Conservation (phyloP, 2,329 filamentous ascomycete genomes). For the Aspergillus sp. region DNA sequence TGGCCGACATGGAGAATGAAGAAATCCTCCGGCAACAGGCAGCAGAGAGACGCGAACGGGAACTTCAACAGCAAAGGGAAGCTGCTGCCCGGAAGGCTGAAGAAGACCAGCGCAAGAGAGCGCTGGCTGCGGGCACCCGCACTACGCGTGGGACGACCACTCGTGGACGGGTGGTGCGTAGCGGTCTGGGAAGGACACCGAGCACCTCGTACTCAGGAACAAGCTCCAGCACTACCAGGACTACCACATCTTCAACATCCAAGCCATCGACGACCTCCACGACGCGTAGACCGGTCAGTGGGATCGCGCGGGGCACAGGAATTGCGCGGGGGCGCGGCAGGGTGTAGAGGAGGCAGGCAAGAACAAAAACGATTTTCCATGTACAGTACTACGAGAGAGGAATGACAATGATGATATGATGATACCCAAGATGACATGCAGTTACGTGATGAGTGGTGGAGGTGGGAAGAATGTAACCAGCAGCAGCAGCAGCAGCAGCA, state of each 20-base stretch:
- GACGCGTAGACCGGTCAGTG: slow-evolving; percentile 41
- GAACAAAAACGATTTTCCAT: slow-evolving; percentile 4
- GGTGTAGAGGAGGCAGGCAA: slow-evolving; percentile 21
- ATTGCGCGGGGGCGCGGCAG: slow-evolving; percentile 38
- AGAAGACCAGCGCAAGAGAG: slow-evolving; percentile 47
- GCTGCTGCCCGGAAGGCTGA: slow-evolving; percentile 60
- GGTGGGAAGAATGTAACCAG: neutral
- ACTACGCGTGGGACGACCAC: slow-evolving; percentile 37
- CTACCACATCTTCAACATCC: slow-evolving; percentile 30
- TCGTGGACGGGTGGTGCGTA: slow-evolving; percentile 37
- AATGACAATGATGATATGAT: slow-evolving; percentile 9
- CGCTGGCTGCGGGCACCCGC: slow-evolving; percentile 34
- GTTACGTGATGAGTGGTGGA: neutral
- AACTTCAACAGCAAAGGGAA: slow-evolving; percentile 76
- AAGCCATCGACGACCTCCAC: slow-evolving; percentile 33
- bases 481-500: too few species aligned
- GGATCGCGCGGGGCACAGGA: slow-evolving; percentile 41
- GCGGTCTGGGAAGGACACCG: slow-evolving; percentile 39
- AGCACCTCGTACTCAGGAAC: slow-evolving; percentile 32
- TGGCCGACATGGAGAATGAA: slow-evolving; percentile 84
- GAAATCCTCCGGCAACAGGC: slow-evolving; percentile 71
- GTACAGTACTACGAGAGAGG: slow-evolving; percentile 23
- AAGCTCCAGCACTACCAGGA: slow-evolving; percentile 29
- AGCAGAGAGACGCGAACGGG: slow-evolving; percentile 71
- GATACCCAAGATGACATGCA: slow-evolving; percentile 18